phyloP scores from a whole-genome alignment of 2,329 filamentous ascomycete species.

The Verticillium dahliae region DNA sequence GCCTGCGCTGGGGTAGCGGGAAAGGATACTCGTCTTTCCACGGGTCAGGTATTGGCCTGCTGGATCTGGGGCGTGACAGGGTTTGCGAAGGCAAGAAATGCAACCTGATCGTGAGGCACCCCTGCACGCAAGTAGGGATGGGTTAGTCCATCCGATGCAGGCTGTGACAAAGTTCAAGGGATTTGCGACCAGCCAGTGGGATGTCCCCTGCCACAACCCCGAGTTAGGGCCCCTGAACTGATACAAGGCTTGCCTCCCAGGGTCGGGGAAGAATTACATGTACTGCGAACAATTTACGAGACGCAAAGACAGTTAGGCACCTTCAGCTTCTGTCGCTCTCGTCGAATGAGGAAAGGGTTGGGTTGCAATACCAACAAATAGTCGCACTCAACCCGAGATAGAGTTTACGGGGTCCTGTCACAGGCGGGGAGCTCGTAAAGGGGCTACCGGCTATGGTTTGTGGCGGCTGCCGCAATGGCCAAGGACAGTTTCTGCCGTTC shows the following conservation, averaged over 20 bases:
- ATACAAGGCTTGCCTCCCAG: not conserved
- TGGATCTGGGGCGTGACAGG: not conserved
- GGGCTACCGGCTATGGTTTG: not conserved
- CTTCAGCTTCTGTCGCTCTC: not conserved
- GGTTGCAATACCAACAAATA: not conserved
- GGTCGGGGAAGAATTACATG: not conserved
- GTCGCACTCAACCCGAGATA: not conserved
- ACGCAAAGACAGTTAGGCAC: not conserved
- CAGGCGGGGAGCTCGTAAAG: not conserved
- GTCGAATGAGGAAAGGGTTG: not conserved
- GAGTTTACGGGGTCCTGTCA: not conserved
- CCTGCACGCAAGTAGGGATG: not conserved
- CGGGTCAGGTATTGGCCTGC: not conserved
- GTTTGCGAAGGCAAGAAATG: not conserved
- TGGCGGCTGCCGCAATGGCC: not conserved
- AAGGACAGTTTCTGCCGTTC: not conserved
- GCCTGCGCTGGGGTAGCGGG: not conserved
- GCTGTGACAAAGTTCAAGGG: not conserved
- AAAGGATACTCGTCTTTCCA: not conserved
- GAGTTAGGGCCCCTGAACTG: not conserved
- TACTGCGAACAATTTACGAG: not conserved
- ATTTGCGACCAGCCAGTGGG: not conserved
- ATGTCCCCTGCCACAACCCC: not conserved
- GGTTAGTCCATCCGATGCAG: not conserved
- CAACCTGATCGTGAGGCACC: not conserved